These are phyloP conservation scores for Amanita pseudoporphyria DNA, from an alignment of 768 basidiomycete genomes.

Conservation along the genomic window DNA sequence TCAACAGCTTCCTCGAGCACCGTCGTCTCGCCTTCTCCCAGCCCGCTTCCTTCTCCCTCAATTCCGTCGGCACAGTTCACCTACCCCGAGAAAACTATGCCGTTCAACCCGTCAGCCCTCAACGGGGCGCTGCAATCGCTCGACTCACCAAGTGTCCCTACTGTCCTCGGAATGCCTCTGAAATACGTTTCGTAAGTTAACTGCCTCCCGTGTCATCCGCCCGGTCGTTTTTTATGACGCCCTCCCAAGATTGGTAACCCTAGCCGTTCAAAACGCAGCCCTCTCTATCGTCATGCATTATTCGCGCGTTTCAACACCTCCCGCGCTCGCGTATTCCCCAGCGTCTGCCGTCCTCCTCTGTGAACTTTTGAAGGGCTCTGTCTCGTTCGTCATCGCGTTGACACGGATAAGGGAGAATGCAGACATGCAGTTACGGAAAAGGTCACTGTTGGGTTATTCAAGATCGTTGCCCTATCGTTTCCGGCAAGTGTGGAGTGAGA, in stretches of 20 bases:
- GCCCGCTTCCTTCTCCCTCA: conserved; percentile 40
- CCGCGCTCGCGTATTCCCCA: conserved; percentile 79
- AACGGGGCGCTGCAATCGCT: conserved; percentile 25
- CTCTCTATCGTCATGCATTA: conserved; percentile 98
- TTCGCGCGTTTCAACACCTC: conserved; percentile 81
- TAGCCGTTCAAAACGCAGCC: conserved; percentile 92
- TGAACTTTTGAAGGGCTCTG: conserved; percentile 87
- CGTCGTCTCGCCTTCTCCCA: conserved; percentile 21
- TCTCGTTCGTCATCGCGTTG: conserved; percentile 86
- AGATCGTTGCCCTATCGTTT: conserved; percentile 42
- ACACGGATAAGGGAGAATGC: conserved; percentile 33
- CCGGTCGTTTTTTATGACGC: background rate
- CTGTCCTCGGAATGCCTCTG: conserved; percentile 60
- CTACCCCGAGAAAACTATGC: conserved; percentile 30
- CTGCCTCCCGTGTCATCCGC: conserved; percentile 4
- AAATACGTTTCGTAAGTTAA: conserved; percentile 70
- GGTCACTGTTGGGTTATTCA: conserved; percentile 26
- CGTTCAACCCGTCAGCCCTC: conserved; percentile 17
- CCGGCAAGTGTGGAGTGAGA: conserved; percentile 50
- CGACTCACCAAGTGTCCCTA: conserved; percentile 30
- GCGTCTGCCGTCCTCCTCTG: conserved; percentile 91
- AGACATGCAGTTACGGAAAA: conserved; percentile 32
- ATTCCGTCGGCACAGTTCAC: conserved; percentile 37
- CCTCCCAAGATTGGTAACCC: conserved; percentile 55
- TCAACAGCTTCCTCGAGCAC: conserved; percentile 31